Evolutionary conservation across 495 filamentous ascomycete species (phyloP).

Genomic region (Delitschia confertaspora): DNA sequence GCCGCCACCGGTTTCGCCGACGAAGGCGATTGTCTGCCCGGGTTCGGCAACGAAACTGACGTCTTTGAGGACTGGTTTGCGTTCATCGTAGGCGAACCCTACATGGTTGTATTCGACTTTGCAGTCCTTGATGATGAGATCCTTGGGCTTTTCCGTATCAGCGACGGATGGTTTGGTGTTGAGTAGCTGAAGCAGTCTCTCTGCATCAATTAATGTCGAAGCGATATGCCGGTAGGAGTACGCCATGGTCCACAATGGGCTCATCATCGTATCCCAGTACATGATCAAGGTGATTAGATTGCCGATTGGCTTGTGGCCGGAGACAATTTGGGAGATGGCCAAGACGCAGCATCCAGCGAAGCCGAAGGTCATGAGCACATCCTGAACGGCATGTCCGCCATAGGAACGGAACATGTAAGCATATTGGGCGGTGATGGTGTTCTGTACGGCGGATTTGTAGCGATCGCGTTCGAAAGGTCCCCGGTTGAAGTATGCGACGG

Average conservation of each 20-base stretch:
- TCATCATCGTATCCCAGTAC: conserved; percentile 52
- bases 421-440: conserved; percentile 27
- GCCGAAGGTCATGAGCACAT: conserved; percentile 52
- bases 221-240: conserved; percentile 47
- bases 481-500: conserved; percentile 67
- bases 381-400: conserved; percentile 43
- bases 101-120: conserved; percentile 23
- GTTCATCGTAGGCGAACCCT: conserved; percentile 23
- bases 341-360: conserved; percentile 55
- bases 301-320: conserved; percentile 49
- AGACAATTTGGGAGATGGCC: conserved; percentile 58
- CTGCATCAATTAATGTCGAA: conserved; percentile 60
- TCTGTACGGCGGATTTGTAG: conserved; percentile 40
- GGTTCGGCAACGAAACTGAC: conserved; percentile 11
- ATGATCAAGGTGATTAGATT: conserved; percentile 62
- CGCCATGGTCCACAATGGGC: conserved; percentile 57
- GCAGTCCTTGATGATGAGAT: conserved; percentile 2
- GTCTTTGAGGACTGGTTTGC: conserved; percentile 12
- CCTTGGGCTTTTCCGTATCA: conserved; percentile 5
- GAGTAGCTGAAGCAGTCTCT: conserved; percentile 64
- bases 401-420: conserved; percentile 28
- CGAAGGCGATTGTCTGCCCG: conserved; percentile 20
- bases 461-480: conserved; percentile 54
- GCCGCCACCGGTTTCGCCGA: conserved; percentile 28
- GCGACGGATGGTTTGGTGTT: conserved; percentile 43